A percentile compares a stretch with the other conserved stretches of the same genome.
These are phyloP conservation scores for Halophytophthora polymorphica DNA, from an alignment of 352 stramenopile genomes.

Conservation along the genomic window DNA sequence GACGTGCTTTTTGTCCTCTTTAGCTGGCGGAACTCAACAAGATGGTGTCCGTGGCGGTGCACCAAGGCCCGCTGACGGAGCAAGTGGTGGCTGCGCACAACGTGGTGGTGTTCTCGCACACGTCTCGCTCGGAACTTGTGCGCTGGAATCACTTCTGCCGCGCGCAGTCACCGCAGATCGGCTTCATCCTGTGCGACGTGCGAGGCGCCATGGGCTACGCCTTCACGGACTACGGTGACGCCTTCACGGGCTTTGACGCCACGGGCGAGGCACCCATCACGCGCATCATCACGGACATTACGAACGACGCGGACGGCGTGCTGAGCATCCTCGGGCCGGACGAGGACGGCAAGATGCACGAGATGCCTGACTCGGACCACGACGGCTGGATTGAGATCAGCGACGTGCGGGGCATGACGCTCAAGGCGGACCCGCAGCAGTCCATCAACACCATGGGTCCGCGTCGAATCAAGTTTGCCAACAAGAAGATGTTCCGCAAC, in stretches of 20 bases:
- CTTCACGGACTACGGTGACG: constrained; percentile 82
- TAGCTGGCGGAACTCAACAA: constrained; percentile 90
- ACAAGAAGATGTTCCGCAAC: constrained; percentile 85
- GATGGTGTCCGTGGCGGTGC: constrained; percentile 80
- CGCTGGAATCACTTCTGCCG: constrained; percentile 90
- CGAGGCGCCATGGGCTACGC: constrained; percentile 70
- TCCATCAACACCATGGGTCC: constrained; percentile 77
- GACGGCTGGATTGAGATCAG: constrained; percentile 85
- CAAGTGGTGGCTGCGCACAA: constrained; percentile 69
- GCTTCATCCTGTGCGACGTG: constrained; percentile 81
- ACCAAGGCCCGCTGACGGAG: constrained; percentile 64
- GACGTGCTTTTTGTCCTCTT: constrained; percentile 1
- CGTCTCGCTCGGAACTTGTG: constrained; percentile 67
- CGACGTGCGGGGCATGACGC: constrained; percentile 75
- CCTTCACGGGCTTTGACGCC: constrained; percentile 74
- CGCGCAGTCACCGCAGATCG: constrained; percentile 65
- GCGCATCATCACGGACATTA: constrained; percentile 86
- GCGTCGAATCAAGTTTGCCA: constrained; percentile 76
- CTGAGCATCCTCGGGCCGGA: constrained; percentile 74
- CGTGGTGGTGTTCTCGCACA: constrained; percentile 88
- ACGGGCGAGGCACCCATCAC: constrained; percentile 83
- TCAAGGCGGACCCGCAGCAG: constrained; percentile 54
- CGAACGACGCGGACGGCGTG: constrained; percentile 75
- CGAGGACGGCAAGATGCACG: constrained; percentile 87
- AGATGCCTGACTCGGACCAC: constrained; percentile 84